A percentile compares a stretch with the other conserved stretches of the same genome.
phyloP scores from a whole-genome alignment of 108 stramenopile species.

The Conticribra weissflogii region DNA sequence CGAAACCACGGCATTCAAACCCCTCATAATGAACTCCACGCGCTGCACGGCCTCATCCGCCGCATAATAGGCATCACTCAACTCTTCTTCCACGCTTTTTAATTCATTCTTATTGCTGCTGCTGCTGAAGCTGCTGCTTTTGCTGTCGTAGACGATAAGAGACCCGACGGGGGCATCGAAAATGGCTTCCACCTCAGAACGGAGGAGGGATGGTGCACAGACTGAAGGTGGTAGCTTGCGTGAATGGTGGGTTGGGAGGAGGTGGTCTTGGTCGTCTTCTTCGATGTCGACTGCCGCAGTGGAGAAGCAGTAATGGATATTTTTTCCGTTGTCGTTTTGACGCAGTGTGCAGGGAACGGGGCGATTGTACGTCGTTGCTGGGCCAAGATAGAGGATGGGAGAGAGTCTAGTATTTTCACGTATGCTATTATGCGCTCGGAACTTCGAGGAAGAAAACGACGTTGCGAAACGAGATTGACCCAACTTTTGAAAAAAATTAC shows the following conservation, averaged over 20 bases:
- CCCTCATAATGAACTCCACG: slow-evolving; percentile 67
- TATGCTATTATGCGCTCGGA: too few relatives aligned
- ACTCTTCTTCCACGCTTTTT: slow-evolving; percentile 37
- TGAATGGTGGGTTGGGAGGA: slow-evolving; percentile 75
- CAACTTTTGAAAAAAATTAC: too few relatives aligned
- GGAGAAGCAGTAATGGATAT: too few relatives aligned
- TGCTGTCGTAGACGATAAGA: slow-evolving; percentile 52
- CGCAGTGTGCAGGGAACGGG: too few relatives aligned
- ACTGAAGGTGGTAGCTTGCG: slow-evolving; percentile 66
- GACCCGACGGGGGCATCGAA: slow-evolving; percentile 67
- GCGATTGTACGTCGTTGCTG: too few relatives aligned
- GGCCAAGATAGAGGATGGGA: too few relatives aligned
- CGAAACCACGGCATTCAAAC: slow-evolving; percentile 42
- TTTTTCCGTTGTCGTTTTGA: too few relatives aligned
- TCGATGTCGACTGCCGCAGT: too few relatives aligned
- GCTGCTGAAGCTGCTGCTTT: slow-evolving; percentile 9
- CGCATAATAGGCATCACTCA: slow-evolving; percentile 56
- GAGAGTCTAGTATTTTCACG: too few relatives aligned
- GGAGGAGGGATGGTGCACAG: slow-evolving; percentile 56
- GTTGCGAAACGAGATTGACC: too few relatives aligned
- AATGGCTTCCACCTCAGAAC: slow-evolving; percentile 59
- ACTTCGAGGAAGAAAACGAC: too few relatives aligned
- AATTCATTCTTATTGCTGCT: slow-evolving; percentile 2
- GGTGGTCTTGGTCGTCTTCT: not conserved
- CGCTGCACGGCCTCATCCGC: slow-evolving; percentile 57